A percentile compares a stretch with the other conserved stretches of the same genome.
Conservation (phyloP, 192 early-diverging fungal species). For the Neocallimastix lanati region DNA sequence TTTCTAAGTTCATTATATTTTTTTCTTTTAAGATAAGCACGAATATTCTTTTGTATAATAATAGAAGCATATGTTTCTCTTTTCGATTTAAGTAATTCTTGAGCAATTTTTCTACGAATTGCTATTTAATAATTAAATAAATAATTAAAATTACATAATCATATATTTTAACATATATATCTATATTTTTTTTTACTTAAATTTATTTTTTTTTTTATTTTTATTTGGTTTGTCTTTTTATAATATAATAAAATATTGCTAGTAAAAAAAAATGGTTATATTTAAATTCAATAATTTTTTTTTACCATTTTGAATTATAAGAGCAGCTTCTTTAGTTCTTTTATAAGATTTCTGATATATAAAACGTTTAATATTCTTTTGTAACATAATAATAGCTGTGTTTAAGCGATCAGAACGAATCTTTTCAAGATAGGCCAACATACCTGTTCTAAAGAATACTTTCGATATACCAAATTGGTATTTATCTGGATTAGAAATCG, state of each 20-base stretch:
- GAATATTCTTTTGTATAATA: slow-evolving; percentile 57
- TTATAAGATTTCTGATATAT: not conserved
- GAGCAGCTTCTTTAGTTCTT: not conserved
- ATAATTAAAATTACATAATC: too few species aligned
- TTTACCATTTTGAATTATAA: not conserved
- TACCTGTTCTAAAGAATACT: slow-evolving; percentile 97
- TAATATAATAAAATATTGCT: too few species aligned
- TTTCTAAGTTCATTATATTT: slow-evolving; percentile 23
- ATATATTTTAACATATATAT: too few species aligned
- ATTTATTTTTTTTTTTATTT: too few species aligned
- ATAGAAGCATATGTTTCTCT: not conserved
- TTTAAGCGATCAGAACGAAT: slow-evolving; percentile 70
- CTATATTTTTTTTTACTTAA: too few species aligned
- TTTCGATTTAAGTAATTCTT: not conserved
- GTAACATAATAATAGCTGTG: slow-evolving; percentile 56
- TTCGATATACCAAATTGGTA: slow-evolving; percentile 92
- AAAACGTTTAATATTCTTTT: not conserved
- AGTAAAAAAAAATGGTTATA: too few species aligned
- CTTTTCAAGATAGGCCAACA: slow-evolving; percentile 76
- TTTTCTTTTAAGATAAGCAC: slow-evolving; percentile 42
- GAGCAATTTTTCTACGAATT: not conserved
- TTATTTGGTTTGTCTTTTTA: too few species aligned
- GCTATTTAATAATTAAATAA: not conserved
- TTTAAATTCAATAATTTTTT: too few species aligned
- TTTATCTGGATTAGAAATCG: slow-evolving; percentile 64